Evolutionary conservation across 108 stramenopile genomes (phyloP), one percentile per base, ranked within the genome.

Genomic region (Hondaea fermentalgiana): DNA sequence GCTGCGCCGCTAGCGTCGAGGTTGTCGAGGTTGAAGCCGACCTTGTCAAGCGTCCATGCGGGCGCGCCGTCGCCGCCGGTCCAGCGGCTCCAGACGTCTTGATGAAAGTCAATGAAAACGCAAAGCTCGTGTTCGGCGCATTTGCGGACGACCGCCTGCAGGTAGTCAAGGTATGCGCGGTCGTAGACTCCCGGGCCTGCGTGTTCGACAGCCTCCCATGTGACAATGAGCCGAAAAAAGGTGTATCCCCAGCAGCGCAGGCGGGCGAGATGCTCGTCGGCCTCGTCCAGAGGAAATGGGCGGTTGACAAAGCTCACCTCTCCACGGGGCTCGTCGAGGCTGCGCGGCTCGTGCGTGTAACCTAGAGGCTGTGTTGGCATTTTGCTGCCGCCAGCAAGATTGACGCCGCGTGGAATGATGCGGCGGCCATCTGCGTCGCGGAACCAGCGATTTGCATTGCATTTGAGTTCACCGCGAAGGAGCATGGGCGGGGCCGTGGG

Each of bases 31-130:
- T 88, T 57, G 60, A 92, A 92, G 5, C 91, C 92, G 10, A 60
- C 91, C 53, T 88, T 21, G 21, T 90, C 88, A 60, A 92, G 91
- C 4, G 92, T 92, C 92, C 92, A 92, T 1, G 91, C 60, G 5
- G 92, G 92, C 35, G 92, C 92, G 6, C 92, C 92, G 51, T 92
- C 92, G 25, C 92, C 92, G 16, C 92, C 92, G 3, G 91, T 92
- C 90, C 90, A 92, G 45, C 92, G 91, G 72, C 90, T 89, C 92
- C 92, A 92, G 19, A 92, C 92, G 71, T 92, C 92, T 87, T 92
- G 92, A 72, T 92, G 92, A 5, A 90, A 90, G 69, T 92, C 92
- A 5, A 92, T 88, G 59, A 90, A 92, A 8, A 92, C 60, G 16
- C n/a, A 87, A 25, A 92, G 88, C 1, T 64, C 90, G 51, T 59